Conservation (phyloP, 148 eudicot genomes). For the Pharnaceum exiguum region DNA sequence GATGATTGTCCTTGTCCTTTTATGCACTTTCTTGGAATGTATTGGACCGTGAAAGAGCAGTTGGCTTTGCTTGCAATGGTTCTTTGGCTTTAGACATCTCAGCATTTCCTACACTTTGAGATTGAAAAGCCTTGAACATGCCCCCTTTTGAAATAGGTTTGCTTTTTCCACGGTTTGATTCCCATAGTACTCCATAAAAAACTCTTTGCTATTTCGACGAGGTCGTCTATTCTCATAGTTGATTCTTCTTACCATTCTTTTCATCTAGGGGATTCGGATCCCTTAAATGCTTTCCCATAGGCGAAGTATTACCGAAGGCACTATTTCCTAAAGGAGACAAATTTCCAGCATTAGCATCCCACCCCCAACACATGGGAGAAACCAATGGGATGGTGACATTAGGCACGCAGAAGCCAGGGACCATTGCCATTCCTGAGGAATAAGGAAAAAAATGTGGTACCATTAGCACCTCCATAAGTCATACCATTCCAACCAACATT, state of each 20-base stretch:
- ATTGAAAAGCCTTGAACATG: slow-evolving; percentile 33
- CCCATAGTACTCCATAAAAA: slow-evolving; percentile 58
- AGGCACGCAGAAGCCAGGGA: slow-evolving; percentile 11
- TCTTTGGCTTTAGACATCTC: slow-evolving; percentile 19
- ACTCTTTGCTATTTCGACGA: slow-evolving; percentile 62
- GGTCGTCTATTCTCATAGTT: slow-evolving; percentile 58
- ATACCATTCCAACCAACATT: slow-evolving; percentile 21
- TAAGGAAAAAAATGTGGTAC: slow-evolving; percentile 21
- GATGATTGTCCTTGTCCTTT: background rate
- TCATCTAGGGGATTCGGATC: slow-evolving; percentile 27
- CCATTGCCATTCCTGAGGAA: slow-evolving; percentile 7
- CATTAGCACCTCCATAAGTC: slow-evolving; percentile 11
- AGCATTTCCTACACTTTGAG: slow-evolving; percentile 16
- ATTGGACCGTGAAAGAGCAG: slow-evolving; percentile 44
- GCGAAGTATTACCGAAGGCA: slow-evolving; percentile 34
- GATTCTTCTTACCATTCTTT: slow-evolving; percentile 29
- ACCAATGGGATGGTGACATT: slow-evolving; percentile 10
- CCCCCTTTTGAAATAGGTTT: slow-evolving; percentile 23
- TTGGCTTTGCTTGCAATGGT: slow-evolving; percentile 51
- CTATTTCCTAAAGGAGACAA: no score
- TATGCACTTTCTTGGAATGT: slow-evolving; percentile 42
- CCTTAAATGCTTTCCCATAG: slow-evolving; percentile 65
- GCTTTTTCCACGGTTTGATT: slow-evolving; percentile 32
- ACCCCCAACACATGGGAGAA: slow-evolving; percentile 15
- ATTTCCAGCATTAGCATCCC: no score